Evolutionary conservation across 306 rosid genomes (phyloP).

Genomic region (Argentina anserina): DNA sequence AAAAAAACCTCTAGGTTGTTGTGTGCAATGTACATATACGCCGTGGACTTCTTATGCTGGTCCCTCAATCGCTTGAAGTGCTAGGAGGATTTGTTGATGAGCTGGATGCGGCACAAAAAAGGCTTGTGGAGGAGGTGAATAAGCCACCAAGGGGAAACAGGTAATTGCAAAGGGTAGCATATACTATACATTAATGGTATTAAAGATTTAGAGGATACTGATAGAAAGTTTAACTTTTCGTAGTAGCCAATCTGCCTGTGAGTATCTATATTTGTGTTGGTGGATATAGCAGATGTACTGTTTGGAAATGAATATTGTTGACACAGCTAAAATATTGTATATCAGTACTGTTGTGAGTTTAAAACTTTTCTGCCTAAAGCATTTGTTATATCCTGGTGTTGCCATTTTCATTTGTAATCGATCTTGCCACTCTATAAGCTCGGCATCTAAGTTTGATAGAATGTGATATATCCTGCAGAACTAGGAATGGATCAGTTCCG

Average conservation of each 20-base stretch:
- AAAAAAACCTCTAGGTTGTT: constrained; percentile 62
- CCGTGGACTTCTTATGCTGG: constrained; percentile 84
- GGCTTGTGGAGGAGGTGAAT: constrained; percentile 73
- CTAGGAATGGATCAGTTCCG: constrained; percentile 61
- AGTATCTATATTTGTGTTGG: neutral
- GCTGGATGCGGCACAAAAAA: constrained; percentile 76
- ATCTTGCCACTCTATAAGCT: neutral
- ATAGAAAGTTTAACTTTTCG: neutral
- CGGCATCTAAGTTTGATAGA: neutral
- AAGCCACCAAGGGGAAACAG: constrained; percentile 90
- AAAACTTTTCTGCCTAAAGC: neutral
- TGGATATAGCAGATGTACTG: neutral
- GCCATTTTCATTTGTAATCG: neutral
- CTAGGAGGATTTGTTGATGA: constrained; percentile 84
- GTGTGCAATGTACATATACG: constrained; percentile 68
- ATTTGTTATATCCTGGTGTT: neutral
- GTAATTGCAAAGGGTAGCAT: constrained; percentile 30
- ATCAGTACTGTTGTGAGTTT: neutral
- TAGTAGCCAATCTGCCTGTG: neutral
- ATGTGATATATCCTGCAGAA: constrained; percentile 46
- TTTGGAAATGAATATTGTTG: neutral
- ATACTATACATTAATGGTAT: constrained; percentile 12
- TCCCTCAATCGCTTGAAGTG: constrained; percentile 68
- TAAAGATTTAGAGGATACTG: neutral
- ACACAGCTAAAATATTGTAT: neutral